A percentile compares a stretch with the other conserved stretches of the same genome.
These are phyloP conservation scores for Escallonia herrerae DNA, from an alignment of 129 eudicot genomes.

Conservation along the genomic window DNA sequence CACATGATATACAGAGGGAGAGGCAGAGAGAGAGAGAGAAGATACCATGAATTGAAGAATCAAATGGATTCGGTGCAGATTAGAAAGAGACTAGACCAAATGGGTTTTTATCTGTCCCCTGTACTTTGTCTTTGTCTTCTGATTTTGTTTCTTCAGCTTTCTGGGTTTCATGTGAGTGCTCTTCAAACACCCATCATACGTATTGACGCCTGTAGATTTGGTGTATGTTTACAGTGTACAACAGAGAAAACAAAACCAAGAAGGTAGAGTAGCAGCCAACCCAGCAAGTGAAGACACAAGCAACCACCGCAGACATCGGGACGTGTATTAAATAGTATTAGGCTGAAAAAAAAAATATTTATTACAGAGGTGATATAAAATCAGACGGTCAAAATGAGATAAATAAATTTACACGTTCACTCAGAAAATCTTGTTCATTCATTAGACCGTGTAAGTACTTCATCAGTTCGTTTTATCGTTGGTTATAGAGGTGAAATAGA, in stretches of 20 bases:
- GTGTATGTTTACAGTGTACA: no score
- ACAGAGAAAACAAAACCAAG: no score
- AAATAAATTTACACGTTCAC: no score
- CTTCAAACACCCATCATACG: background rate
- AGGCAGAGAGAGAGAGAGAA: background rate
- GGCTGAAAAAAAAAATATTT: no score
- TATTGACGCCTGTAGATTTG: background rate
- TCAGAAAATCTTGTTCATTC: no score
- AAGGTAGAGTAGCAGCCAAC: background rate
- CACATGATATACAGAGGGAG: background rate
- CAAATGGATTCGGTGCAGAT: background rate
- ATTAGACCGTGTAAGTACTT: no score
- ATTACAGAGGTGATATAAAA: no score
- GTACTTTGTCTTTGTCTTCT: background rate
- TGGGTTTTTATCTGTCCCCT: background rate
- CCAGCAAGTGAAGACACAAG: background rate
- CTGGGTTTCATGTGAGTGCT: background rate
- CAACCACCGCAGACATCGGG: background rate
- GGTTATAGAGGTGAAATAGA: no score
- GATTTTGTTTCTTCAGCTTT: constrained; percentile 1
- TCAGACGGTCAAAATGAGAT: no score
- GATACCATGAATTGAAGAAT: background rate
- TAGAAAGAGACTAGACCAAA: background rate
- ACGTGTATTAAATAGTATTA: no score
- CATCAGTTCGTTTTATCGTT: no score